Percentiles rank a stretch among this genome's conserved stretches.
These are phyloP conservation scores for Pisolithus marmoratus DNA, from an alignment of 768 basidiomycete species.

Conservation along the genomic window DNA sequence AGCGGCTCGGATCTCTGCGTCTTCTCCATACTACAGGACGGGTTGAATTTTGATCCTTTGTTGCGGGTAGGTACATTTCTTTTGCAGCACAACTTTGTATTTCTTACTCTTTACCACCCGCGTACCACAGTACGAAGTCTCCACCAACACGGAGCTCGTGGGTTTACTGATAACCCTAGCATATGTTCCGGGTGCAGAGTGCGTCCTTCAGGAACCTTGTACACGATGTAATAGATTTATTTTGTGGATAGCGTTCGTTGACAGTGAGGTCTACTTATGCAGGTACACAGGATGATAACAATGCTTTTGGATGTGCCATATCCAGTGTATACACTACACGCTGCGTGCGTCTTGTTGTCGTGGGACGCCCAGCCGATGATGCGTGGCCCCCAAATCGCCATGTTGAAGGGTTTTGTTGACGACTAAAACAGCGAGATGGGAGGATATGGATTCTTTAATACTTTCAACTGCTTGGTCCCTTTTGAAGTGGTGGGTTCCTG, in stretches of 20 bases:
- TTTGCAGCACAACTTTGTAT: not conserved
- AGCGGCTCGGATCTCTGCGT: constrained; percentile 58
- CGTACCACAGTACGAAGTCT: constrained; percentile 56
- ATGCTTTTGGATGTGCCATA: constrained; percentile 43
- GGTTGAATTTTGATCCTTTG: constrained; percentile 58
- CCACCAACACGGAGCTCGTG: constrained; percentile 55
- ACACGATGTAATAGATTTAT: constrained; percentile 24
- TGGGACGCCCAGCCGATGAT: not conserved
- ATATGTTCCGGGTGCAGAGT: constrained; percentile 50
- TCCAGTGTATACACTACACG: constrained; percentile 30
- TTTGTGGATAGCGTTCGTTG: not conserved
- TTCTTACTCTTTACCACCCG: not conserved
- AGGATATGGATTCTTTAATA: constrained; percentile 43
- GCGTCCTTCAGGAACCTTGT: constrained; percentile 46
- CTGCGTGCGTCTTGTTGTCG: not conserved
- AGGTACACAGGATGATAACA: constrained; percentile 46
- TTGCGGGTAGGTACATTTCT: constrained; percentile 44
- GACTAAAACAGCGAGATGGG: constrained; percentile 48
- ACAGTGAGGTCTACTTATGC: not conserved
- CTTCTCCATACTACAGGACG: constrained; percentile 68
- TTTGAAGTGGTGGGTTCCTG: constrained; percentile 46
- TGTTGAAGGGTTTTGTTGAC: constrained; percentile 56
- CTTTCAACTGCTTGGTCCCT: constrained; percentile 61
- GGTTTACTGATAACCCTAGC: constrained; percentile 65
- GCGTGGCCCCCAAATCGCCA: constrained; percentile 35